Percentiles rank a stretch among this genome's conserved stretches.
Conservation (phyloP, 495 filamentous ascomycete species). For the Copromyces sp. region DNA sequence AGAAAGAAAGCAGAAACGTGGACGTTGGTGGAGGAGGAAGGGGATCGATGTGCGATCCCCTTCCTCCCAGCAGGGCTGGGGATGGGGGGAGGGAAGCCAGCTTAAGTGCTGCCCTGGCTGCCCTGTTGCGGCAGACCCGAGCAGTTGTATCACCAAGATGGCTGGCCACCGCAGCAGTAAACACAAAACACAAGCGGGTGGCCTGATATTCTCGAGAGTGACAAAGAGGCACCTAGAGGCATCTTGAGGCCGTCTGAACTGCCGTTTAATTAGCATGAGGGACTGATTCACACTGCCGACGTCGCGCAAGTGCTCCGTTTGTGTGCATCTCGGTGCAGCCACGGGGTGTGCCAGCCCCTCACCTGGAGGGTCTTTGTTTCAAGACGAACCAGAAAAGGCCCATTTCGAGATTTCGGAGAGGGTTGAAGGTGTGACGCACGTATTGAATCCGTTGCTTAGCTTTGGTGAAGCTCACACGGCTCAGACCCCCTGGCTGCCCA, state of each 20-base stretch:
- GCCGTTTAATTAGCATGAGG: not conserved
- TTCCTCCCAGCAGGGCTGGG: not conserved
- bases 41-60: not conserved
- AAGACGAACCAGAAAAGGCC: not conserved
- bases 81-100: not conserved
- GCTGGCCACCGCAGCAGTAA: not conserved
- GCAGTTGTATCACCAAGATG: not conserved
- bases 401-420: not conserved
- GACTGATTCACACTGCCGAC: not conserved
- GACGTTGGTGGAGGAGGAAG: not conserved
- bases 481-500: not conserved
- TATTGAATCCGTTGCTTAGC: not conserved
- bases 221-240: not conserved
- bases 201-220: not conserved
- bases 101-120: not conserved
- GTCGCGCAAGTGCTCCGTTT: not conserved
- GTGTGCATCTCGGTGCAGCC: not conserved
- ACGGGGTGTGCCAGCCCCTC: not conserved
- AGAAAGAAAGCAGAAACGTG: not conserved
- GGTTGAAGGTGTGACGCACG: slow-evolving; percentile 8
- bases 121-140: not conserved
- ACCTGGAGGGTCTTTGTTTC: not conserved
- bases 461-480: not conserved
- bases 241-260: not conserved
- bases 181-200: not conserved